Evolutionary conservation across 176 grass and related monocot genomes (phyloP).

Genomic region (Guadua angustifolia): DNA sequence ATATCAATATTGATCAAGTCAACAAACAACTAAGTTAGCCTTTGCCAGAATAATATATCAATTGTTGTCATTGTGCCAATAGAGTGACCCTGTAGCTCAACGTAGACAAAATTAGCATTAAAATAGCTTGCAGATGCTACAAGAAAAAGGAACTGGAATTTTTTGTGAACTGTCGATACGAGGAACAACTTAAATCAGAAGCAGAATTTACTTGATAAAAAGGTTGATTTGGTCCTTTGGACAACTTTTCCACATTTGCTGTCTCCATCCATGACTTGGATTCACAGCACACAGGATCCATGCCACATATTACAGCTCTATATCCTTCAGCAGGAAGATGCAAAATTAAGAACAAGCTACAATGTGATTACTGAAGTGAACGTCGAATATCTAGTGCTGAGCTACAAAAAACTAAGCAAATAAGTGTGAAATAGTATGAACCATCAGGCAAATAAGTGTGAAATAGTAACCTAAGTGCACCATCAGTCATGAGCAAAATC

Average conservation of each 20-base stretch:
- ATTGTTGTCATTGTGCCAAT: slow-evolving; percentile 14
- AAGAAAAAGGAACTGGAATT: slow-evolving; percentile 17
- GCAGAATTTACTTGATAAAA: slow-evolving; percentile 85
- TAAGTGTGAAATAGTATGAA: no score
- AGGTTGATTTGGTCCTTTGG: slow-evolving; percentile 85
- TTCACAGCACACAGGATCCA: slow-evolving; percentile 95
- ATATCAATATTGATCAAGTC: background rate
- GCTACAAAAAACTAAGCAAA: slow-evolving; percentile 15
- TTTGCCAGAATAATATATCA: slow-evolving; percentile 31
- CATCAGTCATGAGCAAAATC: no score
- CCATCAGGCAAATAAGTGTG: no score
- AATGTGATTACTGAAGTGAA: background rate
- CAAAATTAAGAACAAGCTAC: slow-evolving; percentile 31
- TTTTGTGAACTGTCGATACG: slow-evolving; percentile 1
- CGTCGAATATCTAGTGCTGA: slow-evolving; percentile 22
- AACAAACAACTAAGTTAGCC: slow-evolving; percentile 5
- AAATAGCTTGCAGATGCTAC: slow-evolving; percentile 3
- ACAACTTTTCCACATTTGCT: slow-evolving; percentile 76
- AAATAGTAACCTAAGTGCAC: no score
- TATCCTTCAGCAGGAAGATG: slow-evolving; percentile 69
- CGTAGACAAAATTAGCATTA: background rate
- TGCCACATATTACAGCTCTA: slow-evolving; percentile 97
- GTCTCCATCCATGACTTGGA: slow-evolving; percentile 97
- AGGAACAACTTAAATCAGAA: slow-evolving; percentile 27
- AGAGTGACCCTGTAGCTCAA: slow-evolving; percentile 4